Evolutionary conservation across 129 eudicot species (phyloP), one percentile per base, ranked within the genome.

Genomic region (Mikania micrantha): DNA sequence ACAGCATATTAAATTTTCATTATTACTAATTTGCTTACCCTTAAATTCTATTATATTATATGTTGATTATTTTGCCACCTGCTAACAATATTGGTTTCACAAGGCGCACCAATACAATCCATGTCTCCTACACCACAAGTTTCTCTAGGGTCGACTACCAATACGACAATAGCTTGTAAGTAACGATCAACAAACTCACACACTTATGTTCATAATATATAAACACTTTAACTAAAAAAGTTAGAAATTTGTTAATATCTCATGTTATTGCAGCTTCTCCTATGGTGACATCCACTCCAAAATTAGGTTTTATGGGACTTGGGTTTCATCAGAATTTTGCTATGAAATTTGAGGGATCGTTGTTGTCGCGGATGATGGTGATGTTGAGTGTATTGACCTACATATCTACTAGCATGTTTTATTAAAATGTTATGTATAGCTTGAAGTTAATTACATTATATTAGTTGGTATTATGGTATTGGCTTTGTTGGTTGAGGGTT

Each of bases 71-170:
- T 3, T 4, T 2, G 3, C 1, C 1, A 45, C 45, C 2, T 9
- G 8, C 36, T 39, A 47, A 47, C n/a, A 0, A 35, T 35, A 59
- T 17, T 76, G 56, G 36, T 76, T 48, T 60, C 22, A 17, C 4
- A 60, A 76, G 80, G 70, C 4, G 25, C 80, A 0, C 57, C 80
- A 47, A 48, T 61, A 5, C 65, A 75, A 9, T 48, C 80, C 3
- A 42, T 68, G 5, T 61, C 80, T 41, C 80, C 80, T 17, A 76
- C 70, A 3, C 80, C 80, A 5, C 75, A 60, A 22, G 80, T 76
- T 60, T 76, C 75, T 47, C 47, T 76, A 20, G 80, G 80, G 47
- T 76, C 80, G 1, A 49, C 48, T 48, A 47, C 70, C 69, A 76
- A 76, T 38, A 17, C 70, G 20, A 76, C 75, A 0, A 58, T 60